Percentiles rank a stretch among this genome's conserved stretches.
Conservation (phyloP, 1,284 basidiomycete species). For the Butyriboletus appendiculatus region DNA sequence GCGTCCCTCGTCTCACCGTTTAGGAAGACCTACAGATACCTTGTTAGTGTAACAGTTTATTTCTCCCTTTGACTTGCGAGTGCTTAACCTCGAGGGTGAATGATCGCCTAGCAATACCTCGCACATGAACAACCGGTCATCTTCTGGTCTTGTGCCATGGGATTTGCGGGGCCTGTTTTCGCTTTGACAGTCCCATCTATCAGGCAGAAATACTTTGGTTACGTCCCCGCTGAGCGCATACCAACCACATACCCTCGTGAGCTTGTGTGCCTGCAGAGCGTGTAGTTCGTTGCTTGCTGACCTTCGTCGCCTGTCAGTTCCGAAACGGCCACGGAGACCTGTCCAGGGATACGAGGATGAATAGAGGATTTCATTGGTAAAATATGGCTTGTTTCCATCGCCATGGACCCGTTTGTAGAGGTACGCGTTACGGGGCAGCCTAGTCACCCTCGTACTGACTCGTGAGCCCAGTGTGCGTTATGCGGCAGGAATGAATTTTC, state of each 20-base stretch:
- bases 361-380: conserved; percentile 11
- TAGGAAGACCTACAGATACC: conserved; percentile 32
- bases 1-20: conserved; percentile 34
- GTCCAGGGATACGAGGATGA: conserved; percentile 48
- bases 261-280: conserved; percentile 33
- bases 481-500: conserved; percentile 1
- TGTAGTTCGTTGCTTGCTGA: neutral
- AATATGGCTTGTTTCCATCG: neutral
- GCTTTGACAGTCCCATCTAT: conserved; percentile 80
- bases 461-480: neutral
- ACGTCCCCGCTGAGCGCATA: conserved; percentile 70
- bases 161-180: conserved; percentile 75
- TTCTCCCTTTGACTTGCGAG: neutral
- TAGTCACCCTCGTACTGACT: neutral
- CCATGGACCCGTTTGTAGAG: neutral
- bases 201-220: conserved; percentile 71
- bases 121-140: conserved; percentile 93
- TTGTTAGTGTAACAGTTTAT: conserved; percentile 28
- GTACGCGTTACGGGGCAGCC: neutral
- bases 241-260: conserved; percentile 87
- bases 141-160: conserved; percentile 85
- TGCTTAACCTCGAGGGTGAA: neutral
- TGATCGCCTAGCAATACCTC: conserved; percentile 55
- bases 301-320: conserved; percentile 20
- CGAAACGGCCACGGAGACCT: conserved; percentile 40